A percentile compares a stretch with the other conserved stretches of the same genome.
Evolutionary conservation across 345 rosid genomes (phyloP).

Genomic region (Citrus reticulata): DNA sequence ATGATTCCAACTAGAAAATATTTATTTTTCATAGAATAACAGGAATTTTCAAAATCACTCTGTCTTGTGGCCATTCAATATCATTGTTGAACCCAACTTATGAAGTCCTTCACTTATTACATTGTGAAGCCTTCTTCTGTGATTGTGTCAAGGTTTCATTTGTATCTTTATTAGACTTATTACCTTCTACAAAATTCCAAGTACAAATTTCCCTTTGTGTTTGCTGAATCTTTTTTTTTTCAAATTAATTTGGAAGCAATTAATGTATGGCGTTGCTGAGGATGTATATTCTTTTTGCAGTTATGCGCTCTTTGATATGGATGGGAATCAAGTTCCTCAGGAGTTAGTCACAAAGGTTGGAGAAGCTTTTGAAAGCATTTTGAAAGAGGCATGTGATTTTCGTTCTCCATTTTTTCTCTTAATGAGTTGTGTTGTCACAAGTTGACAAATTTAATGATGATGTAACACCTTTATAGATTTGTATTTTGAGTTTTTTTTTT

Average conservation of each 20-base stretch:
- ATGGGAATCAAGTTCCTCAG: constrained; percentile 82
- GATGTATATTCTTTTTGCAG: constrained; percentile 29
- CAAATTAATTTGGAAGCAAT: not conserved
- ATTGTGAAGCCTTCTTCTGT: not conserved
- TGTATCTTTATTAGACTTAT: not conserved
- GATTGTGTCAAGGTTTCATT: not conserved
- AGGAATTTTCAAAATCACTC: not conserved
- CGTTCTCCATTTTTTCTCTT: not conserved
- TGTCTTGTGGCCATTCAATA: not conserved
- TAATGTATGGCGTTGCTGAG: not conserved
- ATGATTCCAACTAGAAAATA: not conserved
- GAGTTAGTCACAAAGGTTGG: constrained; percentile 76
- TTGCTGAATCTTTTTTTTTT: not conserved
- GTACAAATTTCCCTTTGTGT: not conserved
- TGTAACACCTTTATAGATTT: not conserved
- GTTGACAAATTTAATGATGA: not conserved
- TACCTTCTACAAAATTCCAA: not conserved
- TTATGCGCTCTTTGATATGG: constrained; percentile 79
- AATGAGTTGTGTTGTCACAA: not conserved
- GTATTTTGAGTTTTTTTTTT: not conserved
- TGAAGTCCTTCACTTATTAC: too few relatives aligned
- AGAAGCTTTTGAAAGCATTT: constrained; percentile 63
- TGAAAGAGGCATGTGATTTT: constrained; percentile 61
- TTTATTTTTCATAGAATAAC: not conserved
- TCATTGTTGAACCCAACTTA: not conserved